Percentiles rank a stretch among this genome's conserved stretches.
phyloP scores from a whole-genome alignment of 495 filamentous ascomycete genomes.

The Platismatia glauca region DNA sequence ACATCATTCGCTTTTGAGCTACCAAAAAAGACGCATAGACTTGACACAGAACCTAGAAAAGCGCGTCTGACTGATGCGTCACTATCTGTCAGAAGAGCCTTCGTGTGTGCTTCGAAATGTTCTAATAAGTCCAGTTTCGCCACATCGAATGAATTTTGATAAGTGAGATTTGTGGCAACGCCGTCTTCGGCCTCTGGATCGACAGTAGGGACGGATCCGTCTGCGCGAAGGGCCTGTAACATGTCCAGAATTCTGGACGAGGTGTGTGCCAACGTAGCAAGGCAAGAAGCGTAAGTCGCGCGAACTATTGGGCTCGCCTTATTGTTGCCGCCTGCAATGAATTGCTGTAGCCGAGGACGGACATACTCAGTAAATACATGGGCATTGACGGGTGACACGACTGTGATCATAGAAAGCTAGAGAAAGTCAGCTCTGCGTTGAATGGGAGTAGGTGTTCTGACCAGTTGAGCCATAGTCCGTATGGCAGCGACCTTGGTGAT shows the following conservation, averaged over 20 bases:
- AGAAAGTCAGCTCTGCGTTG: slow-evolving; percentile 8
- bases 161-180: slow-evolving; percentile 46
- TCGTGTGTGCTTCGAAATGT: slow-evolving; percentile 79
- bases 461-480: slow-evolving; percentile 73
- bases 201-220: slow-evolving; percentile 67
- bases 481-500: slow-evolving; percentile 77
- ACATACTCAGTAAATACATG: slow-evolving; percentile 95
- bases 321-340: slow-evolving; percentile 48
- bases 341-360: slow-evolving; percentile 67
- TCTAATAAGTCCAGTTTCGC: slow-evolving; percentile 66
- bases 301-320: slow-evolving; percentile 63
- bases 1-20: slow-evolving; percentile 84
- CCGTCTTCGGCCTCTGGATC: slow-evolving; percentile 78
- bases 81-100: slow-evolving; percentile 75
- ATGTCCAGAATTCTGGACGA: slow-evolving; percentile 80
- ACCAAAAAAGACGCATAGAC: slow-evolving; percentile 92
- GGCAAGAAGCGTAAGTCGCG: slow-evolving; percentile 83
- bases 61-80: slow-evolving; percentile 85
- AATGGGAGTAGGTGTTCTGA: slow-evolving; percentile 21
- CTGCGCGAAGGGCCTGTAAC: slow-evolving; percentile 77
- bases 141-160: slow-evolving; percentile 75
- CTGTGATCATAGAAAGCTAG: slow-evolving; percentile 67
- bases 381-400: slow-evolving; percentile 89
- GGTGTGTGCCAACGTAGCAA: slow-evolving; percentile 86
- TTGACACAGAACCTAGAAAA: slow-evolving; percentile 87